phyloP scores from a whole-genome alignment of 108 stramenopile genomes.

The Mediolabrus comicus region DNA sequence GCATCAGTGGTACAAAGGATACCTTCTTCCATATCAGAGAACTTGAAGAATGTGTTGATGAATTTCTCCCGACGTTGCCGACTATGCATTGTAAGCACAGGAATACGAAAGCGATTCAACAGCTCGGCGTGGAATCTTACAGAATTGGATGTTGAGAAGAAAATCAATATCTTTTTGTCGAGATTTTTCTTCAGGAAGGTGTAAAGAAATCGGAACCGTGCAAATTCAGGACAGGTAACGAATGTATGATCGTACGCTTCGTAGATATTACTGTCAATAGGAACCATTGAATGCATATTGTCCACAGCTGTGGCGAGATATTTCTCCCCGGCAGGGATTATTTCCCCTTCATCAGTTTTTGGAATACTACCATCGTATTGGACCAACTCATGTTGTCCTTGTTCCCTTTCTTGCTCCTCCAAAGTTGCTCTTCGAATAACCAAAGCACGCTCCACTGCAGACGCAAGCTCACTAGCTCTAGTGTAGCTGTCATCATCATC shows the following conservation, averaged over 20 bases:
- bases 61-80: constrained; percentile 98
- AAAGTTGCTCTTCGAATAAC: not conserved
- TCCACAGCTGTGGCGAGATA: constrained; percentile 40
- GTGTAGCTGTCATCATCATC: not conserved
- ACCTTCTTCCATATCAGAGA: constrained; percentile 89
- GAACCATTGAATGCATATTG: constrained; percentile 34
- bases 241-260: constrained; percentile 75
- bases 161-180: constrained; percentile 98
- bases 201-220: constrained; percentile 96
- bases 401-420: not conserved
- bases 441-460: not conserved
- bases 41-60: constrained; percentile 98
- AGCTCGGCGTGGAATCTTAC: constrained; percentile 98
- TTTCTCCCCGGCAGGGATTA: not conserved
- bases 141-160: constrained; percentile 97
- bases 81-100: constrained; percentile 98
- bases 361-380: not conserved
- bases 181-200: constrained; percentile 99
- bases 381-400: not conserved
- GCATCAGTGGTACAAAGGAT: constrained; percentile 98
- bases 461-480: not conserved
- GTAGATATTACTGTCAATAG: constrained; percentile 18
- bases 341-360: not conserved
- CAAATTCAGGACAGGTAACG: constrained; percentile 94
- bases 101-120: constrained; percentile 97